Evolutionary conservation across 768 basidiomycete genomes (phyloP).

Genomic region (Podaxis mareebaensis): DNA sequence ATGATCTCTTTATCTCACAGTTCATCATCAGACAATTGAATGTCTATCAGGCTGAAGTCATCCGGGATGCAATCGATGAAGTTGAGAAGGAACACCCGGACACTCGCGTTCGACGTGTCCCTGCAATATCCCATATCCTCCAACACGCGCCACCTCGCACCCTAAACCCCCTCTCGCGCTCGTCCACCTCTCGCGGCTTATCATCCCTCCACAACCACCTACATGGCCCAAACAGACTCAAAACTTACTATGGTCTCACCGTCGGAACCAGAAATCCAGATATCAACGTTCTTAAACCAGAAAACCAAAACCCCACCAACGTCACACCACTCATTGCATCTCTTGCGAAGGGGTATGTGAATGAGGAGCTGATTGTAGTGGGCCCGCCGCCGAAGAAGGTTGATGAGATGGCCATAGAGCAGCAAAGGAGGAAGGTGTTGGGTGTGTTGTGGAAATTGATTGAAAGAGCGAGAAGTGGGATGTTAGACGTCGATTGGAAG

Average conservation of each 20-base stretch:
- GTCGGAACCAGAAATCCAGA: slow-evolving; percentile 48
- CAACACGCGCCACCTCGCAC: neutral
- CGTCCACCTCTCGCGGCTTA: neutral
- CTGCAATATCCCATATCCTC: slow-evolving; percentile 7
- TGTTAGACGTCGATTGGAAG: slow-evolving; percentile 27
- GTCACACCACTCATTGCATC: slow-evolving; percentile 62
- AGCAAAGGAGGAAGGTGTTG: slow-evolving; percentile 25
- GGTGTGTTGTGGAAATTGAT: slow-evolving; percentile 31
- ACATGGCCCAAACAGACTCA: slow-evolving; percentile 7
- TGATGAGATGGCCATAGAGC: slow-evolving; percentile 28
- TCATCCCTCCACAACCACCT: slow-evolving; percentile 18
- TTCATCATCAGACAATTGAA: neutral
- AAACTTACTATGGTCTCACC: slow-evolving; percentile 10
- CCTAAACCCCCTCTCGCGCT: neutral
- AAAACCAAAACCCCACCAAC: slow-evolving; percentile 55
- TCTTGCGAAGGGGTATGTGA: slow-evolving; percentile 52
- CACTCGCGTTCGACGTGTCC: neutral
- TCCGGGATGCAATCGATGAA: slow-evolving; percentile 31
- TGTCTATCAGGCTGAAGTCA: slow-evolving; percentile 26
- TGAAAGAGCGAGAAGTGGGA: slow-evolving; percentile 23
- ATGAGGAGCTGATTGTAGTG: slow-evolving; percentile 54
- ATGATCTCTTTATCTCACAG: slow-evolving; percentile 14
- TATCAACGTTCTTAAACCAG: slow-evolving; percentile 51
- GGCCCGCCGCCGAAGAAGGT: slow-evolving; percentile 41
- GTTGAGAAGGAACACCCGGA: slow-evolving; percentile 8